Conservation (phyloP, 1,284 basidiomycete genomes). For the Peniophora sp. region DNA sequence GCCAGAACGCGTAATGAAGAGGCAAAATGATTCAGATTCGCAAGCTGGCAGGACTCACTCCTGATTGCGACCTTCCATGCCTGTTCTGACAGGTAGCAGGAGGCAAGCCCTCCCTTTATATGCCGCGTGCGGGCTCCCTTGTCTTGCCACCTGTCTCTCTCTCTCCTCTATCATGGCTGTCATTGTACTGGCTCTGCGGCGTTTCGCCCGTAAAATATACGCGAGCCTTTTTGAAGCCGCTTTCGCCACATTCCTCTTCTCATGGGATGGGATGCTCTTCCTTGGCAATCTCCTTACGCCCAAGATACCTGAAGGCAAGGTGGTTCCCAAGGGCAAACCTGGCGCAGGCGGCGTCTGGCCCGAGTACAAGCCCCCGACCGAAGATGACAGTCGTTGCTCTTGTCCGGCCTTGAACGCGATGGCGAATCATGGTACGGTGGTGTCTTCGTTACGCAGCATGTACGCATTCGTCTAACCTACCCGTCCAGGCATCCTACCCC, state of each 20-base stretch:
- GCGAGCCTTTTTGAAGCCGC: conserved; percentile 2
- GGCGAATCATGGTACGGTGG: conserved; percentile 60
- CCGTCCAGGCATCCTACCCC: conserved; percentile 55
- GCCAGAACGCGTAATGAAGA: no score
- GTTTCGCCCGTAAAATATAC: conserved; percentile 6
- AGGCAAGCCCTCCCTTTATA: no score
- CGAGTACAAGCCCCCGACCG: conserved; percentile 44
- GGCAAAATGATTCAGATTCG: no score
- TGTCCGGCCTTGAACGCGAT: conserved; percentile 70
- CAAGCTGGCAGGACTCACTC: no score
- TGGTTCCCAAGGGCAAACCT: conserved; percentile 47
- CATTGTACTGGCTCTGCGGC: conserved; percentile 7
- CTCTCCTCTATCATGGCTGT: neutral
- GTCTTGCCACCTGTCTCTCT: no score
- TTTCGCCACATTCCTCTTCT: conserved; percentile 2
- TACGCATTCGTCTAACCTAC: neutral
- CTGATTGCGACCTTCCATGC: no score
- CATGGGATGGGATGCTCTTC: conserved; percentile 39
- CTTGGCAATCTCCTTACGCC: conserved; percentile 48
- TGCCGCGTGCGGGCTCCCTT: no score
- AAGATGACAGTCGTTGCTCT: conserved; percentile 57
- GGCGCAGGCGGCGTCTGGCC: conserved; percentile 68
- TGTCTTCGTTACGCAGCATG: neutral
- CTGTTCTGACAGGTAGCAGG: no score
- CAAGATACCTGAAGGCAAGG: conserved; percentile 38